These are phyloP conservation scores for Niveomyces coronatus DNA, from an alignment of 2,329 filamentous ascomycete species.

Conservation along the genomic window DNA sequence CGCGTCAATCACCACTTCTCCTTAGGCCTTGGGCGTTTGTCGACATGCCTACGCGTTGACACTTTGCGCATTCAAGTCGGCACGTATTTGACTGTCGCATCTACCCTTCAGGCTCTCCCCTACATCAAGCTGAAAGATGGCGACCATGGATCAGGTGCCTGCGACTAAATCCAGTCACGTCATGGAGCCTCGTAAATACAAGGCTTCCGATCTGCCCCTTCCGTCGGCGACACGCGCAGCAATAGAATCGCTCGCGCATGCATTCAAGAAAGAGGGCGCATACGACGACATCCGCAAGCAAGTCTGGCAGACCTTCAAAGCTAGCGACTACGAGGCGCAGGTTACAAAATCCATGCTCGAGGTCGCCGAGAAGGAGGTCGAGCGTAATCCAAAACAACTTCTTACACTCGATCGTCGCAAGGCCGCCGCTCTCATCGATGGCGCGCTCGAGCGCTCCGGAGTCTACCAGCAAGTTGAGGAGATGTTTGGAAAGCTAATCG, in stretches of 20 bases:
- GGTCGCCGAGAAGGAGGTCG: conserved; percentile 63
- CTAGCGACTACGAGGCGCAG: conserved; percentile 57
- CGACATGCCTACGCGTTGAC: neutral
- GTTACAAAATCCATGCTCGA: conserved; percentile 57
- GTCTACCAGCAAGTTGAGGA: conserved; percentile 64
- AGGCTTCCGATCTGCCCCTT: conserved; percentile 65
- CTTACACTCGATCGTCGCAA: conserved; percentile 65
- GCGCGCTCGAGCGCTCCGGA: conserved; percentile 64
- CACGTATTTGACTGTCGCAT: too few relatives aligned
- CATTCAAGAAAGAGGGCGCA: conserved; percentile 77
- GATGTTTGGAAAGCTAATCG: conserved; percentile 57
- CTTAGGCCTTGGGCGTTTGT: too few relatives aligned
- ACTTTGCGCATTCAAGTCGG: too few relatives aligned
- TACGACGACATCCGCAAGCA: conserved; percentile 71
- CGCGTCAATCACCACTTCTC: too few relatives aligned
- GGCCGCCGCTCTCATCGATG: conserved; percentile 65
- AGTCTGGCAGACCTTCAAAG: conserved; percentile 64
- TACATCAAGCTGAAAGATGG: conserved; percentile 1
- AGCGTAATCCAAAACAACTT: conserved; percentile 60
- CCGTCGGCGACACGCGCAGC: conserved; percentile 61
- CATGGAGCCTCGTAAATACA: conserved; percentile 41
- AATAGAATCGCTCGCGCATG: conserved; percentile 66
- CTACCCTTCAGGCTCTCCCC: neutral
- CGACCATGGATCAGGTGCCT: neutral
- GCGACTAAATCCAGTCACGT: neutral